phyloP scores from a whole-genome alignment of 208 protist species.

The Trypanosoma boissoni region DNA sequence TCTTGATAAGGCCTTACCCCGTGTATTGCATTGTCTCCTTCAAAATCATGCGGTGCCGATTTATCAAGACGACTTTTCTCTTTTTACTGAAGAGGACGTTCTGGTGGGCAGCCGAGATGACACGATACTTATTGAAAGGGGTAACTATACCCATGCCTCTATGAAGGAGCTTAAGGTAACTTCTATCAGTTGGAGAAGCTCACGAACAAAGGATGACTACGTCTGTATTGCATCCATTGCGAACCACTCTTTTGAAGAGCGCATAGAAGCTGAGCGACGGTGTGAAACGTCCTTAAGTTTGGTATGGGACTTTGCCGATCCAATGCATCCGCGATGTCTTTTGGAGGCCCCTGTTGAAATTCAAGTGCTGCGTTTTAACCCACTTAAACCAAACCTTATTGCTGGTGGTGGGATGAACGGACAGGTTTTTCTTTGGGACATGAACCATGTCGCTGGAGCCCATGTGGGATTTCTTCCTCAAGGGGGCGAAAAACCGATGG shows the following conservation, averaged over 20 bases:
- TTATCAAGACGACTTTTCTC: slow-evolving; percentile 82
- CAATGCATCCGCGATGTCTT: slow-evolving; percentile 87
- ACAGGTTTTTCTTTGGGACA: slow-evolving; percentile 90
- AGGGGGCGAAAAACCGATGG: not conserved
- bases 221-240: slow-evolving; percentile 82
- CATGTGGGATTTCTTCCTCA: not conserved
- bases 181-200: slow-evolving; percentile 80
- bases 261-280: slow-evolving; percentile 63
- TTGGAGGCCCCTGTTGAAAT: slow-evolving; percentile 88
- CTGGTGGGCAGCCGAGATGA: slow-evolving; percentile 81
- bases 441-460: slow-evolving; percentile 35
- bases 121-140: slow-evolving; percentile 77
- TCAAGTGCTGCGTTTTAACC: slow-evolving; percentile 86
- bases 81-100: slow-evolving; percentile 86
- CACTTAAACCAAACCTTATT: slow-evolving; percentile 70
- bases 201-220: slow-evolving; percentile 51
- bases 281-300: slow-evolving; percentile 76
- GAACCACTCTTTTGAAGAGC: slow-evolving; percentile 53
- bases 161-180: slow-evolving; percentile 79
- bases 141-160: slow-evolving; percentile 77
- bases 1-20: slow-evolving; percentile 73
- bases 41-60: slow-evolving; percentile 86
- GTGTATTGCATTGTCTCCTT: slow-evolving; percentile 75
- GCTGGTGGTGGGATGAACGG: slow-evolving; percentile 87
- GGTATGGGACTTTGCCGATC: slow-evolving; percentile 90